Conservation (phyloP, 2,329 filamentous ascomycete species). For the Phialemoniopsis sp. region DNA sequence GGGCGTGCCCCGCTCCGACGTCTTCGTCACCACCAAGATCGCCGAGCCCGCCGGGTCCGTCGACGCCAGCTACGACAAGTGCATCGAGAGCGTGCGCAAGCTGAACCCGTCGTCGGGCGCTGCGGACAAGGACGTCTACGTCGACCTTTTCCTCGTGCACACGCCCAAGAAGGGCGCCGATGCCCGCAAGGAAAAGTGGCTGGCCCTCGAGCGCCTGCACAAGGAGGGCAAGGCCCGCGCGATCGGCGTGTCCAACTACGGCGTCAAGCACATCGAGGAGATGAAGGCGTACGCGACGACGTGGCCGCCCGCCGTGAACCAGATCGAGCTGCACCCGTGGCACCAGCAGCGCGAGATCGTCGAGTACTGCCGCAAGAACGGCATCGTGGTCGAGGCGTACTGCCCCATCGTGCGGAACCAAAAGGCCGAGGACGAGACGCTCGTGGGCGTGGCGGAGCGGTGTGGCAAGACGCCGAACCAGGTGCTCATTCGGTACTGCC, state of each 20-base stretch:
- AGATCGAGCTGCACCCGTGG: constrained; percentile 56
- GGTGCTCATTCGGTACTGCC: constrained; percentile 62
- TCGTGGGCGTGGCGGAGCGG: constrained; percentile 53
- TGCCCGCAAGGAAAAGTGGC: background rate
- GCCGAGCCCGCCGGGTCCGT: constrained; percentile 29
- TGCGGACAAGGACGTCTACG: background rate
- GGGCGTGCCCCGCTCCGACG: constrained; percentile 43
- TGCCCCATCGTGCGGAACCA: constrained; percentile 54
- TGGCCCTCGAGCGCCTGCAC: background rate
- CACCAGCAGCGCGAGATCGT: constrained; percentile 55
- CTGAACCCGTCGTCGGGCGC: too few species aligned
- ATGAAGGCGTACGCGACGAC: background rate
- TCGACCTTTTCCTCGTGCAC: constrained; percentile 1
- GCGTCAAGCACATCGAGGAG: background rate
- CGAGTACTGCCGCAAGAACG: constrained; percentile 45
- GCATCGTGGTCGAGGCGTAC: constrained; percentile 50
- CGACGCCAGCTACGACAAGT: constrained; percentile 47
- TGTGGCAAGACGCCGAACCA: constrained; percentile 59
- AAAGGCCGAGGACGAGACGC: constrained; percentile 54
- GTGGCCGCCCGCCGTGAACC: background rate
- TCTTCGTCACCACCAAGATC: constrained; percentile 63
- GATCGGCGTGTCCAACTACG: background rate
- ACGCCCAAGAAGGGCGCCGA: background rate
- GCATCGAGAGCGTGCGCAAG: constrained; percentile 56
- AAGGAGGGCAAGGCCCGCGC: background rate